Evolutionary conservation across 371 early-diverging fungal genomes (phyloP).

Genomic region (Mortierella polycephala): DNA sequence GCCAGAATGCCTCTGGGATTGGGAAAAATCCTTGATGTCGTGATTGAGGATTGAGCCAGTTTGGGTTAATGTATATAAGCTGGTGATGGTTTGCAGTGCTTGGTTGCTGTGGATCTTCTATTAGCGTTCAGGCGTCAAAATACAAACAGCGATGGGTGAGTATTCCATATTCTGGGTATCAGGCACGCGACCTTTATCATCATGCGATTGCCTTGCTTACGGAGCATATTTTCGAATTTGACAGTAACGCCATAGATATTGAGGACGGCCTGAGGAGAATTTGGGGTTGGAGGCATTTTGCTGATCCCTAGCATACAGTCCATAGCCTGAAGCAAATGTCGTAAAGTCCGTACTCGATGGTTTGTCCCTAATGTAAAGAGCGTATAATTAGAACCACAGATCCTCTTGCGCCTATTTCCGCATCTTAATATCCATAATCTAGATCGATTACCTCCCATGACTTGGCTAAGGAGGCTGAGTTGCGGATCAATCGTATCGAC

Average conservation of each 20-base stretch:
- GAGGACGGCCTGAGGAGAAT: constrained; percentile 53
- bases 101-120: constrained; percentile 32
- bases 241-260: constrained; percentile 67
- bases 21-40: constrained; percentile 69
- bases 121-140: background rate
- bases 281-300: constrained; percentile 57
- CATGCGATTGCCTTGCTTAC: background rate
- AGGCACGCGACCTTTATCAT: too few relatives aligned
- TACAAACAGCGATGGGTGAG: background rate
- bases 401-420: background rate
- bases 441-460: constrained; percentile 65
- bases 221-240: constrained; percentile 63
- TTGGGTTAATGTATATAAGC: constrained; percentile 42
- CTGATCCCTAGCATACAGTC: constrained; percentile 65
- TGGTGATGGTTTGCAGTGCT: constrained; percentile 43
- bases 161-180: background rate
- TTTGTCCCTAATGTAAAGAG: constrained; percentile 47
- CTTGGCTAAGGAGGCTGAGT: constrained; percentile 67
- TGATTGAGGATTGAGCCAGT: constrained; percentile 35
- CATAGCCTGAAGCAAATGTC: constrained; percentile 62
- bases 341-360: constrained; percentile 57
- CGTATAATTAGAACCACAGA: too few relatives aligned
- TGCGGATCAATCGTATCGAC: constrained; percentile 59
- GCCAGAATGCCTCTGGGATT: constrained; percentile 79
- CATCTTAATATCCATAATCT: background rate